Conservation (phyloP, 192 early-diverging fungal genomes). For the Coemansia sp. region DNA sequence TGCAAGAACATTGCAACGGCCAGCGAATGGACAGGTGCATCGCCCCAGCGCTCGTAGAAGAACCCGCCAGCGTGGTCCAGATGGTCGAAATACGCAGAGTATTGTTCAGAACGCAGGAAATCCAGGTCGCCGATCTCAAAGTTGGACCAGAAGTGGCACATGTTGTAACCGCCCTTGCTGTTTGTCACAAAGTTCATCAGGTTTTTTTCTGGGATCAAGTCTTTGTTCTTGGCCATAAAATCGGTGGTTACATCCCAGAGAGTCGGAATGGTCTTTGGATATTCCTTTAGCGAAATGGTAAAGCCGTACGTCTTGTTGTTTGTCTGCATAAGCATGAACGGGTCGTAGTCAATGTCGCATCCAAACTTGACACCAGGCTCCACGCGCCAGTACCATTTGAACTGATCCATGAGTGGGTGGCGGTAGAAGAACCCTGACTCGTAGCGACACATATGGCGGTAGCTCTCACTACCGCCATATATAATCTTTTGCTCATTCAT, state of each 20-base stretch:
- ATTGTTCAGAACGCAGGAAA: slow-evolving; percentile 59
- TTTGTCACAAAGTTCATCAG: slow-evolving; percentile 61
- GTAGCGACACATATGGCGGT: slow-evolving; percentile 71
- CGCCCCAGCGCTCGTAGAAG: slow-evolving; percentile 78
- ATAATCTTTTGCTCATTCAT: slow-evolving; percentile 59
- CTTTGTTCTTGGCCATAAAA: slow-evolving; percentile 58
- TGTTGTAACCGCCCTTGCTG: slow-evolving; percentile 57
- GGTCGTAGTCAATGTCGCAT: slow-evolving; percentile 82
- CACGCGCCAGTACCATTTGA: slow-evolving; percentile 83
- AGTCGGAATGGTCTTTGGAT: slow-evolving; percentile 64
- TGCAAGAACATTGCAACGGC: slow-evolving; percentile 60
- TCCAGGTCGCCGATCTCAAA: slow-evolving; percentile 73
- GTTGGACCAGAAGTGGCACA: slow-evolving; percentile 76
- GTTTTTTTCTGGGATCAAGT: slow-evolving; percentile 58
- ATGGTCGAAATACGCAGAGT: slow-evolving; percentile 64
- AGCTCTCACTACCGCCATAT: slow-evolving; percentile 62
- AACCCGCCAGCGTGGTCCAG: slow-evolving; percentile 81
- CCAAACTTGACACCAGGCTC: slow-evolving; percentile 78
- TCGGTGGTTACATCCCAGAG: slow-evolving; percentile 66
- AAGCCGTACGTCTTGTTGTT: slow-evolving; percentile 74
- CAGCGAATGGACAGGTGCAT: slow-evolving; percentile 67
- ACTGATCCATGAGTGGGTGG: slow-evolving; percentile 67
- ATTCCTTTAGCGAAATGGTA: slow-evolving; percentile 71
- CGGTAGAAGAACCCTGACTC: slow-evolving; percentile 78
- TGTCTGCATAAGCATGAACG: slow-evolving; percentile 73